phyloP scores from a whole-genome alignment of 2,329 filamentous ascomycete species.

The Bipolaris zeicola region DNA sequence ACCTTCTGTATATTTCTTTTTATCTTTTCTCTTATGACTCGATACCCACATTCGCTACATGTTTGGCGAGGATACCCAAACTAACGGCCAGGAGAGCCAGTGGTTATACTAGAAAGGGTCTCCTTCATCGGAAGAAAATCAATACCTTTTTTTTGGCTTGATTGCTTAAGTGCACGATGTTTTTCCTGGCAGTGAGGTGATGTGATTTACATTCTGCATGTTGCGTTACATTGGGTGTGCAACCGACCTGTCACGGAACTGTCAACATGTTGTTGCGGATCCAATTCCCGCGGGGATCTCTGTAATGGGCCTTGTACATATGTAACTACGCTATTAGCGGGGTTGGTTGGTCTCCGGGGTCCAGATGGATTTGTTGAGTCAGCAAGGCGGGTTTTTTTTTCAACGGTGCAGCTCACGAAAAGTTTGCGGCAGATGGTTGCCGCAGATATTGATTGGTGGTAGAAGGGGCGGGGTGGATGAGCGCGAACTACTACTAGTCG shows the following conservation, averaged over 20 bases:
- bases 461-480: too few relatives aligned
- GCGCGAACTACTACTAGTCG: neutral
- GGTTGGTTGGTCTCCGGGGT: neutral
- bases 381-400: neutral
- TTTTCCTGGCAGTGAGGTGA: neutral
- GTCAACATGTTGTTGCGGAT: conserved; percentile 8
- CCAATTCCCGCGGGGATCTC: neutral
- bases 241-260: conserved; percentile 15
- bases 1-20: conserved; percentile 19
- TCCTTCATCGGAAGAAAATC: conserved; percentile 47
- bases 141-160: conserved; percentile 20
- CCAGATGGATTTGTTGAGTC: neutral
- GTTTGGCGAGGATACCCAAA: conserved; percentile 27
- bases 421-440: neutral
- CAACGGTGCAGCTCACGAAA: neutral
- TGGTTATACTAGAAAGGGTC: conserved; percentile 43
- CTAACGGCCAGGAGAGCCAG: conserved; percentile 25
- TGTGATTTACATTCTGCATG: conserved; percentile 1
- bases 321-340: neutral
- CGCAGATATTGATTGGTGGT: neutral
- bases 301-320: neutral
- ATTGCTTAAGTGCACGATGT: neutral
- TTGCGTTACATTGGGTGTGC: conserved; percentile 1
- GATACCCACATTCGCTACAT: conserved; percentile 39
- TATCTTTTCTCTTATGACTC: conserved; percentile 11